Percentiles rank a stretch among this genome's conserved stretches.
Evolutionary conservation across 2,329 filamentous ascomycete species (phyloP).

Genomic region (Dothiorella sarmentorum): DNA sequence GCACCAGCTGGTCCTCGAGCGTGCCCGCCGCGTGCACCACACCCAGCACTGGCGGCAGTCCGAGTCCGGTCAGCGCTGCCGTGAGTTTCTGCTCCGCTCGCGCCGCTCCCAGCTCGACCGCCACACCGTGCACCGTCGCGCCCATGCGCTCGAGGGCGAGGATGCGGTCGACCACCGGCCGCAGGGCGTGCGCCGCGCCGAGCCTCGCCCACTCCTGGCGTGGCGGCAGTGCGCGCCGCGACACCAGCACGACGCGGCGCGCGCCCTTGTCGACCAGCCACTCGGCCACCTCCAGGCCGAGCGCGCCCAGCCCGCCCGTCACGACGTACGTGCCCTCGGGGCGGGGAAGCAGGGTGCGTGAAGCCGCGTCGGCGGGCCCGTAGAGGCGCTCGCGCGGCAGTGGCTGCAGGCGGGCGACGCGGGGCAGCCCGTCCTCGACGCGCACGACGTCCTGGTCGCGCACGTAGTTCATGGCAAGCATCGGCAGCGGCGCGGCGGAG

Average conservation of each 20-base stretch:
- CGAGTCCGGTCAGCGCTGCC: slow-evolving; percentile 29
- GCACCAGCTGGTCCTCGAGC: slow-evolving; percentile 36
- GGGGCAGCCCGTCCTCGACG: slow-evolving; percentile 38
- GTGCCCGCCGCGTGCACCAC: slow-evolving; percentile 43
- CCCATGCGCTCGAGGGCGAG: slow-evolving; percentile 24
- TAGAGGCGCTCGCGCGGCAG: slow-evolving; percentile 21
- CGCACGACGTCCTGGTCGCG: slow-evolving; percentile 37
- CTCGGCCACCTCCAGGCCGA: slow-evolving; percentile 38
- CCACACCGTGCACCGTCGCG: slow-evolving; percentile 31
- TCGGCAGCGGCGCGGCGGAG: slow-evolving; percentile 28
- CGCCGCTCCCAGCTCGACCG: slow-evolving; percentile 36
- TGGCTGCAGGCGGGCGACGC: slow-evolving; percentile 31
- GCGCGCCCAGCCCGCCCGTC: slow-evolving; percentile 41
- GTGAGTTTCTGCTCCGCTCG: slow-evolving; percentile 26
- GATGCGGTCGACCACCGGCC: slow-evolving; percentile 21
- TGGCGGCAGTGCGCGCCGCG: slow-evolving; percentile 37
- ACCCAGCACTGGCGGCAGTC: slow-evolving; percentile 40
- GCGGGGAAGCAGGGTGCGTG: slow-evolving; percentile 22
- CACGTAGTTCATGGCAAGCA: slow-evolving; percentile 40
- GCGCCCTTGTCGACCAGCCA: slow-evolving; percentile 42
- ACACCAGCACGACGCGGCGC: slow-evolving; percentile 40
- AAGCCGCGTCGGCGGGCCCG: neutral
- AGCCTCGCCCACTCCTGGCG: slow-evolving; percentile 31
- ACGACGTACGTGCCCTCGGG: slow-evolving; percentile 43
- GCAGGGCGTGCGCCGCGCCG: slow-evolving; percentile 19